Evolutionary conservation across 2,329 filamentous ascomycete species (phyloP), one percentile per base, ranked within the genome.

Genomic region (Blumeria graminis): DNA sequence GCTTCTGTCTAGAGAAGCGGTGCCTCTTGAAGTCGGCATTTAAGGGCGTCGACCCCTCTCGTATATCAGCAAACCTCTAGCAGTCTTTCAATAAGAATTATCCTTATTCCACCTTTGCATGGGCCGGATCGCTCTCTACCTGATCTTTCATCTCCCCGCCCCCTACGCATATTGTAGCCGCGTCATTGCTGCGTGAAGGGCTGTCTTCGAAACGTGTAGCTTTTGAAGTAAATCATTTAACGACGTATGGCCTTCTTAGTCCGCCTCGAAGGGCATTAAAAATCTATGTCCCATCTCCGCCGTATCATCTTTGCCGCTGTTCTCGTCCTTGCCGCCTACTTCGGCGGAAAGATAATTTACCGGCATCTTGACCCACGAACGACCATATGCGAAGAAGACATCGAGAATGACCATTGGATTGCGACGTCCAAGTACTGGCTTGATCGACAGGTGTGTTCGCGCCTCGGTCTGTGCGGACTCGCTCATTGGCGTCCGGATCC

Each of bases 391-490:
- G 77, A 78, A 55, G 80, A 82, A 68, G 74, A 75, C 54, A 70
- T 72, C 55, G 78, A 81, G 61, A 81, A 86, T 65, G 70, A 71
- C 57, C 70, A 69, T 61, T 90, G 84, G 84, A 77, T 89, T 52
- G 72, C 77, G 50, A 82, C 76, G 16, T 86, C 83, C 13, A 78
- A 78, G 39, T 81, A 81, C 63, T 89, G 82, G 76, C 67, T 82
- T 58, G 84, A 89, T 67, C 76, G 84, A 35, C 86, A 86, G 65
- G 72, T 79, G 7, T 94, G 88, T 66, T 77, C 79, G 50, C 93
- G 83, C 82, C 70, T 94, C 45, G 76, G 84, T 36, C 68, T 93
- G 33, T 94, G 88, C 65, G 87, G 86, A 28, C 67, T 86, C n/a
- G 73, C 82, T 55, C 86, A 93, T 65, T 71, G 89, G 61, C 74